Base-by-base conservation (phyloP, 345 rosid species). In the Microthlaspi erraticum region DNA sequence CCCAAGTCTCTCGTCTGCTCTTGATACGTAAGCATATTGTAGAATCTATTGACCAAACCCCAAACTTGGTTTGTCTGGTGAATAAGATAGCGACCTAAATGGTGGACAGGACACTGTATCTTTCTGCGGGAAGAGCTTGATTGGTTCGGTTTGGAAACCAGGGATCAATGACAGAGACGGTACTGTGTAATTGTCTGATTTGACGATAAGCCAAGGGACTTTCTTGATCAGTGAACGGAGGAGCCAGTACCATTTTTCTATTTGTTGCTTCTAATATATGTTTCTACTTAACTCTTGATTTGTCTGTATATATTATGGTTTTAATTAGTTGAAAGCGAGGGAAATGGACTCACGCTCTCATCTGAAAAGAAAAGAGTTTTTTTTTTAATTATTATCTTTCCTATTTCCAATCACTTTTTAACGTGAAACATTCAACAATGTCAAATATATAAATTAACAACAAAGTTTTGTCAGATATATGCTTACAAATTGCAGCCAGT, bases 61-160 rank as follows among this genome's bases (percentile, higher is more conserved):
- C 84, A 78, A 1, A 75, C 84, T 37, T 78, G 54, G 45, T 78
- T 68, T 9, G 80, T 63, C 3, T 78, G 84, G 62, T 78, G 80
- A 8, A 78, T 48, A 17, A 81, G 78, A 44, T 78, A 78, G 53
- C 71, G 70, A 19, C 64, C 44, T 38, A 81, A n/a, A 32, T 71
- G 80, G 41, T 78, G 71, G 16, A 81, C n/a, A n/a, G n/a, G n/a
- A 81, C 23, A 78, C 62, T 0, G 80, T 71, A 1, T 58, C 84
- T 60, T 68, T 78, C 12, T 76, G 44, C 0, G 78, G 74, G 48
- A 78, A 78, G 3, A 81, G 13, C 18, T 54, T 64, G 59, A 0
- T 60, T 3, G 75, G 62, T 20, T 72, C 33, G 0, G 64, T 6
- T 45, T 72, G 42, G 14, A 68, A 81, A 14, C 32, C 34, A 1